Evolutionary conservation across 495 filamentous ascomycete species (phyloP), one percentile per base, ranked within the genome.

Genomic region (Polyplosphaeria fusca): DNA sequence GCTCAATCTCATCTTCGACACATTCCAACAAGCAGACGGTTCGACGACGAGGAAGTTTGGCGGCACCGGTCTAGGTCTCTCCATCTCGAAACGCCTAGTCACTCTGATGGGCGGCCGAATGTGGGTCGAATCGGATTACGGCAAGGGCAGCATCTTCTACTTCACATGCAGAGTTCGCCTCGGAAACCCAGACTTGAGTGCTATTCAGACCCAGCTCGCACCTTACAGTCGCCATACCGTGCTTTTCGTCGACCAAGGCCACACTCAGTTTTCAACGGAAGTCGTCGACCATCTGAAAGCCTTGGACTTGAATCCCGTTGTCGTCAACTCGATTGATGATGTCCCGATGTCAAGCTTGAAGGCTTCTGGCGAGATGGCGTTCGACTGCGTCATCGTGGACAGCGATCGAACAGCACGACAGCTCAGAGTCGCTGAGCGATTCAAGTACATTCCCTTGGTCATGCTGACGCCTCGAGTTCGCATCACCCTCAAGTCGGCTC

Each of bases 21-120:
- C 93, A 13, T 99, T 99, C 84, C 94, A 96, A 67, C 93, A 99
- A 74, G 93, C 93, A 9, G 93, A 99, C 73, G 93, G 93, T 27
- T 96, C 92, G 7, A 99, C 94, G 65, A 99, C 93, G 9, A 80
- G 93, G 32, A 89, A 94, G 64, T 99, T 99, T 67, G 93, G 93
- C 67, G 93, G 93, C 61, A 99, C 93, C 23, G 93, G 93, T 52
- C 80, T 99, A 22, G 93, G 93, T 58, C 77, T 99, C 32, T 96
- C 92, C 14, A 99, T 99, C 68, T 99, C 93, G 16, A 91, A 94
- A 76, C 82, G 91, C 58, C 76, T 99, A 27, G 93, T 97, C 42
- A 95, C 91, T 66, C 77, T 99, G 52, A 99, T 99, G 93, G 89
- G 93, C 56, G 93, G 93, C 71, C 87, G 91, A 64, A 88, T 99